These are phyloP conservation scores for Coffea humblotiana DNA, from an alignment of 305 asterid species.

Conservation along the genomic window DNA sequence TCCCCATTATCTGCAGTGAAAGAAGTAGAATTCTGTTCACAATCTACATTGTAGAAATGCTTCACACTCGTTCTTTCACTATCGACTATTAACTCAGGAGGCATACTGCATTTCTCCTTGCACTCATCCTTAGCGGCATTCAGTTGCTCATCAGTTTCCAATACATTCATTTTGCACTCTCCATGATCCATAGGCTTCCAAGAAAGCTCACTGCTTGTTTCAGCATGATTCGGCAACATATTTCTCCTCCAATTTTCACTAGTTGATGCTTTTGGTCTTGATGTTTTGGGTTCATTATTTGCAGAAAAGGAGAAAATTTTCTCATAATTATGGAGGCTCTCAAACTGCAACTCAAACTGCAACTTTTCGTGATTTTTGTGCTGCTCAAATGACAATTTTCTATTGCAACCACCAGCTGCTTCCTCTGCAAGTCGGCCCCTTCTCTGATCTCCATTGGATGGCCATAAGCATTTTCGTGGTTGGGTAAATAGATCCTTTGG, in stretches of 20 bases:
- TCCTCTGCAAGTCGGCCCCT: slow-evolving; percentile 28
- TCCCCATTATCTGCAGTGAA: not conserved
- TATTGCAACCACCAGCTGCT: slow-evolving; percentile 29
- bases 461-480: slow-evolving; percentile 32
- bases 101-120: slow-evolving; percentile 18
- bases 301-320: slow-evolving; percentile 12
- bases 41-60: slow-evolving; percentile 17
- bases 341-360: slow-evolving; percentile 15
- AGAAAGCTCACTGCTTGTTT: slow-evolving; percentile 14
- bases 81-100: slow-evolving; percentile 23
- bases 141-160: slow-evolving; percentile 18
- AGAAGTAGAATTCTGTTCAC: slow-evolving; percentile 10
- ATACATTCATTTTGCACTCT: slow-evolving; percentile 16
- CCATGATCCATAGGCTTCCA: slow-evolving; percentile 5
- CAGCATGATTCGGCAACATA: slow-evolving; percentile 14
- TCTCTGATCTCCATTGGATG: slow-evolving; percentile 28
- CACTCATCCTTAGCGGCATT: slow-evolving; percentile 1
- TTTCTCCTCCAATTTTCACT: slow-evolving; percentile 19
- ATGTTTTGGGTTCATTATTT: slow-evolving; percentile 18
- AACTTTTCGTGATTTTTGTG: slow-evolving; percentile 26
- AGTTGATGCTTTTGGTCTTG: slow-evolving; percentile 6
- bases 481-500: slow-evolving; percentile 25
- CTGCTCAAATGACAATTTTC: slow-evolving; percentile 54
- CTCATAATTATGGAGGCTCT: slow-evolving; percentile 19
- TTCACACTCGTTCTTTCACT: not conserved